A percentile compares a stretch with the other conserved stretches of the same genome.
Conservation (phyloP, 2,329 filamentous ascomycete species). For the Scolecobasidium constrictum region DNA sequence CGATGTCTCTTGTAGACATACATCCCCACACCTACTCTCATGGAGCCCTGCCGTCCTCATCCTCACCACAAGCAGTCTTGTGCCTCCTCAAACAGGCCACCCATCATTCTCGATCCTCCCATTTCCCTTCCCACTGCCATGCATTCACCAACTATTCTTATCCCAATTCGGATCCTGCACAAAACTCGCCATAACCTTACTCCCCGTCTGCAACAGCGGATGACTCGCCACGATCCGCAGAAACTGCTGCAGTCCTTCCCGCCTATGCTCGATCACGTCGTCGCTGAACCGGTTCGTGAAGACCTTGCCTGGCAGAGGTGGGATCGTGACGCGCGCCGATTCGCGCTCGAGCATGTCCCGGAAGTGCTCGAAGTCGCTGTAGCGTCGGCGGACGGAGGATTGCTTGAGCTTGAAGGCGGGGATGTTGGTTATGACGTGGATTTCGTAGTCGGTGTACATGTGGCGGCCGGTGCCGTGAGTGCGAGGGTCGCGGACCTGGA, state of each 20-base stretch:
- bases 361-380: conserved; percentile 98
- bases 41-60: too few relatives aligned
- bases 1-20: not conserved
- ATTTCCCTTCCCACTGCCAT: not conserved
- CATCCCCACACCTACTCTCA: not conserved
- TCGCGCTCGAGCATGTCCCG: conserved; percentile 96
- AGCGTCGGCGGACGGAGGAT: conserved; percentile 79
- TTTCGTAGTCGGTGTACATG: conserved; percentile 99
- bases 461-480: conserved; percentile 87
- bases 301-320: conserved; percentile 90
- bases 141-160: conserved; percentile 65
- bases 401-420: conserved; percentile 90
- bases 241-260: conserved; percentile 88
- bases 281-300: conserved; percentile 98
- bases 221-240: conserved; percentile 96
- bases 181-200: conserved; percentile 91
- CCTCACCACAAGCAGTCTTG: too few relatives aligned
- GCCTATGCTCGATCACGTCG: conserved; percentile 90
- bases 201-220: conserved; percentile 91
- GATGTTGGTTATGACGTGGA: conserved; percentile 95
- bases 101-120: not conserved
- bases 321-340: conserved; percentile 86
- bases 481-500: conserved; percentile 80
- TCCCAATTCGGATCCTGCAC: conserved; percentile 95
- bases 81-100: not conserved